Evolutionary conservation across 257 asterid genomes (phyloP).

Genomic region (Fraxinus americana): DNA sequence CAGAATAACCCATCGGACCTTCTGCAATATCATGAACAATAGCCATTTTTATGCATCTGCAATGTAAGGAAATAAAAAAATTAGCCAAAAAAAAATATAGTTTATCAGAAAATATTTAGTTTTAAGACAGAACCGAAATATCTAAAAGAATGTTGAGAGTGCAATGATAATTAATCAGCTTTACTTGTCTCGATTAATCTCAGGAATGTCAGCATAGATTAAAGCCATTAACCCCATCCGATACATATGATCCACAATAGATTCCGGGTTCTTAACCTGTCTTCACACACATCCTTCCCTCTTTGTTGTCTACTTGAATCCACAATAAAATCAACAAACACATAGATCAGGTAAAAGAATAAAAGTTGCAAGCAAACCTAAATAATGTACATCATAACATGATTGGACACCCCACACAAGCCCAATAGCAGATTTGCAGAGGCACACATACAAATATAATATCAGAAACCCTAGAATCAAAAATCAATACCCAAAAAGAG

Average conservation of each 20-base stretch:
- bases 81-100: conserved; percentile 2
- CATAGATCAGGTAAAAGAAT: background rate
- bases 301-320: conserved; percentile 64
- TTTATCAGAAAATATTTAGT: background rate
- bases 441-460: background rate
- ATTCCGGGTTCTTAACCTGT: conserved; percentile 74
- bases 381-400: background rate
- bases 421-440: background rate
- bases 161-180: too few species aligned
- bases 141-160: background rate
- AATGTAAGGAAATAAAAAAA: conserved; percentile 12
- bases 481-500: background rate
- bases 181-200: conserved; percentile 85
- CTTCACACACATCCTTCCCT: conserved; percentile 77
- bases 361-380: background rate
- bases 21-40: conserved; percentile 27
- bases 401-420: background rate
- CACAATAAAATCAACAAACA: background rate
- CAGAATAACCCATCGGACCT: background rate
- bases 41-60: conserved; percentile 97
- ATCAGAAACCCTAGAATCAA: background rate
- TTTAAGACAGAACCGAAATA: background rate
- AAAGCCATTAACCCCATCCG: conserved; percentile 68
- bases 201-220: conserved; percentile 80
- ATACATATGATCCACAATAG: conserved; percentile 95